Base-by-base conservation (phyloP, 2,329 filamentous ascomycete species). In the Beauveria bassiana region DNA sequence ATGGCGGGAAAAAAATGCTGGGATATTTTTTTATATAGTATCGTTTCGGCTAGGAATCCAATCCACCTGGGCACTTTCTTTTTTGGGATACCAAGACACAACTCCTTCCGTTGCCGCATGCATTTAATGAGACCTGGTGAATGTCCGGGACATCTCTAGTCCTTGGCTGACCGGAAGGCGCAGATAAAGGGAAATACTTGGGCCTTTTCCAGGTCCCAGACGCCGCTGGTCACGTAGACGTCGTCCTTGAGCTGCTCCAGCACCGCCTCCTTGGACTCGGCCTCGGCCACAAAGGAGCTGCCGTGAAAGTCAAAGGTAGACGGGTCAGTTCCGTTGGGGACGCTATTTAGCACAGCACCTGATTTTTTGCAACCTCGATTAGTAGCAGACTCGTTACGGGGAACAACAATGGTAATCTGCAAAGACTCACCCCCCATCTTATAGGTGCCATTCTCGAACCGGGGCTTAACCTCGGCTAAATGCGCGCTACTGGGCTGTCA, bases 171-270 rank as follows among this genome's bases (percentile, higher is more conserved):
- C 56, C 76, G 73, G 63, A 78, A 77, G 26, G 75, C 76, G 64
- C 74, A 75, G 63, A 77, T 75, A 68, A 78, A 78, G 18, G 81
- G 78, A 66, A 79, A 81, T 61, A 84, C 80, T 67, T 81, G 77
- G 59, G 74, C 73, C 78, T 89, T 89, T 42, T 86, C 82, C 62
- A 89, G 70, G 77, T 96, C 90, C 92, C 92, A 96, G 9, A 96
- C 91, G 0, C 86, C 90, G 49, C 74, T 79, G 63, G 76, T 80
- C 10, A 81, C 78, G 75, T 96, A 96, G 10, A 92, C 77, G 75
- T 96, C 92, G 54, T 83, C 80, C 72, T 82, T 83, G 52, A 96
- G 72, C 57, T 82, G 70, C 67, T 88, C 81, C 46, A 87, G 71
- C 2, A 90, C 84, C 71, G 91, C 88, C 65, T 92, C 88, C 68